Evolutionary conservation across 2,329 filamentous ascomycete species (phyloP).

Genomic region (Aspergillus terreus): DNA sequence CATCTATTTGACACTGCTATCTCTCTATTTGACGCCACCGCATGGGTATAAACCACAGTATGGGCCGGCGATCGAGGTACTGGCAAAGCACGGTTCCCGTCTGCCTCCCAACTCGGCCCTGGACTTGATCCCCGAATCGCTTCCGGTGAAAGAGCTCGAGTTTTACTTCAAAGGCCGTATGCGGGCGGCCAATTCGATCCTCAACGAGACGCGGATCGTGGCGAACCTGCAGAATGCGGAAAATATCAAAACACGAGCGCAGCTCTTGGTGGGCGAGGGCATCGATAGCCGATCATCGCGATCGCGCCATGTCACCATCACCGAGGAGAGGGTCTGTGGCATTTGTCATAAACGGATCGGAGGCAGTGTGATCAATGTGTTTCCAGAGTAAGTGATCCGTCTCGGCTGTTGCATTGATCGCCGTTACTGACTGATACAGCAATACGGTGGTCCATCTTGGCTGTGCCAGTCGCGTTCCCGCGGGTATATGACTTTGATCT

Average conservation of each 20-base stretch:
- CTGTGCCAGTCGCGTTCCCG: conserved; percentile 55
- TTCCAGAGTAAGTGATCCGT: conserved; percentile 65
- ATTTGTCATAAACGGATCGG: conserved; percentile 93
- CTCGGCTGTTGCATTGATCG: neutral
- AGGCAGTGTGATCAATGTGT: conserved; percentile 82
- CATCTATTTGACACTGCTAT: conserved; percentile 88
- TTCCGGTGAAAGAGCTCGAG: conserved; percentile 75
- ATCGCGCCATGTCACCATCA: conserved; percentile 71
- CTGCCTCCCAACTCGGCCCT: conserved; percentile 84
- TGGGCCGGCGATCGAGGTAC: conserved; percentile 74
- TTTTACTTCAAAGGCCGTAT: conserved; percentile 92
- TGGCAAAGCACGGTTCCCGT: conserved; percentile 89
- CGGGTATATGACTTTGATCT: conserved; percentile 18
- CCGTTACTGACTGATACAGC: conserved; percentile 27
- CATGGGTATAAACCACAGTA: conserved; percentile 68
- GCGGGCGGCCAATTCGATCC: conserved; percentile 73
- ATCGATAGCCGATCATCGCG: conserved; percentile 49
- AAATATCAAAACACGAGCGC: conserved; percentile 71
- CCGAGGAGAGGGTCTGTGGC: conserved; percentile 83
- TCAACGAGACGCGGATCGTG: conserved; percentile 77
- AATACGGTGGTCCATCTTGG: conserved; percentile 73
- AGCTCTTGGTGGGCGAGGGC: conserved; percentile 69
- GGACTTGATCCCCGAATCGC: conserved; percentile 73
- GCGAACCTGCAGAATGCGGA: conserved; percentile 73
- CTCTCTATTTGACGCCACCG: conserved; percentile 81